Evolutionary conservation across 768 basidiomycete species (phyloP), one percentile per base, ranked within the genome.

Genomic region (Boletus reticuloceps): DNA sequence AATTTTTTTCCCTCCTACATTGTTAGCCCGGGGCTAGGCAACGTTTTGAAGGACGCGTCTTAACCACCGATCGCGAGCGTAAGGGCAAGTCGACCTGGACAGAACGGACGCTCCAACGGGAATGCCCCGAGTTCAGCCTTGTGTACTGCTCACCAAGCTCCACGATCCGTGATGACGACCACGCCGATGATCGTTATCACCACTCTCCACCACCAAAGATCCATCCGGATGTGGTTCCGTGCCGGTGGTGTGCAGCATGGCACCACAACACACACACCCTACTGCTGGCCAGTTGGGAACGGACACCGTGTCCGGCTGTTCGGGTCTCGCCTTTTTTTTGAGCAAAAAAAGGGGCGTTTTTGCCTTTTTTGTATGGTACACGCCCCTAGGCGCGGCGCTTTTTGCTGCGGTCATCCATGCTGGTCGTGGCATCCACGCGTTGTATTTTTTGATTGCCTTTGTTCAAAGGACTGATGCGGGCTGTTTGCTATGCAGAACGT

Each of bases 341-440:
- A 90, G 68, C 91, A 92, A 68, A 79, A 51, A 47, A 50, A 51
- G 64, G 79, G 17, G 92, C 84, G 65, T 90, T 86, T 75, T 93
- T 94, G 70, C 84, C 83, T 74, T 86, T 85, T 69, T 47, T 41
- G 66, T 58, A 54, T 38, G 39, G 65, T 52, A 77, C 98, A 94
- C 73, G 92, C 34, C 14, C 12, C 34, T 36, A 14, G 77, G 68
- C 88, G 75, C 20, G 92, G 95, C 74, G 89, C 78, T 64, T 85
- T 84, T 34, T 53, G 55, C 94, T 98, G 74, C 89, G n/a, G n/a
- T n/a, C n/a, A n/a, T n/a, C n/a, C n/a, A n/a, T n/a, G 53, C 43
- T 66, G 92, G 86, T 59, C 96, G 85, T 54, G 94, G 90, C 36
- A 29, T 50, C 56, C 66, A 66, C 63, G 65, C 55, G 64, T 47